Evolutionary conservation across 2,329 filamentous ascomycete species (phyloP), one percentile per base, ranked within the genome.

Genomic region (Penicillium hordei): DNA sequence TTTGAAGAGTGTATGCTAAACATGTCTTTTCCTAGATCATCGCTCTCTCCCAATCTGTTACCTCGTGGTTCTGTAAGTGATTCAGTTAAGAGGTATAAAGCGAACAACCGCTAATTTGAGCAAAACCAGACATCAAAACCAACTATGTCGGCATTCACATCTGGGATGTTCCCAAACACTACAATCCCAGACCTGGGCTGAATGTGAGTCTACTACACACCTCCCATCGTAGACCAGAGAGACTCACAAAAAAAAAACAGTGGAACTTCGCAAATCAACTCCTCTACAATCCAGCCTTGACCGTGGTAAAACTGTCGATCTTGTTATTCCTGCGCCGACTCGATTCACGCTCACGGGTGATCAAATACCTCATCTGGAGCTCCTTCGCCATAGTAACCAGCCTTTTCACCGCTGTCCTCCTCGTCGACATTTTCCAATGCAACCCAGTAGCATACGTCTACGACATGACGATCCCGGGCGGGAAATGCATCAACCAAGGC

Each of bases 381-480:
- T 60, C 65, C 17, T 50, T 69, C 17, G 54, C 48, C 19, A 46
- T 68, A 13, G 65, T 67, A 15, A 33, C 61, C 15, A 46, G 52
- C 1, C 60, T 68, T 5, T 68, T 68, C 25, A 9, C 69, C n/a
- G 49, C 66, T 6, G 62, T 67, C 5, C 55, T 70, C 3, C 52
- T 71, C 4, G 63, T 71, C 25, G 67, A 70, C 29, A 64, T 70
- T n/a, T 72, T 73, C 36, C 70, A 71, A 59, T 73, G 70, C 57
- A 49, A 34, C 0, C 70, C 70, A 5, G 58, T 72, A 10, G 52
- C 57, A 15, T 66, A 65, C 19, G 57, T 70, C 27, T 73, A 65
- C 40, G 60, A 70, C 25, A 15, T 27, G 1, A 51, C 57, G 19
- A 64, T 67, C 38, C 23, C 53, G 17, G 59, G 58, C 13, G 66